Conservation (phyloP, 2,329 filamentous ascomycete species). For the Purpureocillium takamizusanense region DNA sequence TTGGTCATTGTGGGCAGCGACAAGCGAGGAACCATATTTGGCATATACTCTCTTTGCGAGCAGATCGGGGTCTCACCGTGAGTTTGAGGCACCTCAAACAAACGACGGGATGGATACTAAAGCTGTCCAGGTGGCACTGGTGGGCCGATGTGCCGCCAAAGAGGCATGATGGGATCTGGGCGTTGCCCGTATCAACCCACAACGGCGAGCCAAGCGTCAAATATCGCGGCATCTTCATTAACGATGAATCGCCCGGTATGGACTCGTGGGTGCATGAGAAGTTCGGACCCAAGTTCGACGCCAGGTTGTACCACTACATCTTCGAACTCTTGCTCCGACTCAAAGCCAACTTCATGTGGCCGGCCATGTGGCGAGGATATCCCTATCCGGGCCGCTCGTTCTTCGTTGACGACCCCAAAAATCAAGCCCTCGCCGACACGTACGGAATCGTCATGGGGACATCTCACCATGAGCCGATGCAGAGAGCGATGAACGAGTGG, state of each 20-base stretch:
- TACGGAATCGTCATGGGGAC: conserved; percentile 58
- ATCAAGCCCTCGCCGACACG: conserved; percentile 49
- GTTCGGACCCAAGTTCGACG: conserved; percentile 37
- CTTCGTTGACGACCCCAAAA: conserved; percentile 51
- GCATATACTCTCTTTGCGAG: conserved; percentile 50
- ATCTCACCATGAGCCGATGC: conserved; percentile 59
- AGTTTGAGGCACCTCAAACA: conserved; percentile 2
- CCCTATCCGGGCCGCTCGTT: conserved; percentile 45
- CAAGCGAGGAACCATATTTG: conserved; percentile 50
- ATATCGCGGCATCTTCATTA: conserved; percentile 54
- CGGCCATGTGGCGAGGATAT: conserved; percentile 51
- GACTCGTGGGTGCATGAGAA: conserved; percentile 46
- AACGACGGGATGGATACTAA: too few relatives aligned
- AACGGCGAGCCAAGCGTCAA: conserved; percentile 44
- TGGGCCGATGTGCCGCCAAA: conserved; percentile 48
- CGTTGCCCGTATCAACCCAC: conserved; percentile 21
- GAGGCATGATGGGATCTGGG: conserved; percentile 37
- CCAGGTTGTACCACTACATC: conserved; percentile 50
- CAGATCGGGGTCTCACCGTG: conserved; percentile 51
- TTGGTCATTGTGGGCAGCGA: conserved; percentile 50
- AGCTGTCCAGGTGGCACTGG: conserved; percentile 39
- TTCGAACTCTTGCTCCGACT: conserved; percentile 55
- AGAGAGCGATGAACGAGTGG: conserved; percentile 44
- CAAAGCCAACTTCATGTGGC: conserved; percentile 57
- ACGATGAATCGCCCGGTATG: conserved; percentile 39